These are phyloP conservation scores for Haemoproteus tartakovskyi DNA, from an alignment of 169 alveolate genomes.

Conservation along the genomic window DNA sequence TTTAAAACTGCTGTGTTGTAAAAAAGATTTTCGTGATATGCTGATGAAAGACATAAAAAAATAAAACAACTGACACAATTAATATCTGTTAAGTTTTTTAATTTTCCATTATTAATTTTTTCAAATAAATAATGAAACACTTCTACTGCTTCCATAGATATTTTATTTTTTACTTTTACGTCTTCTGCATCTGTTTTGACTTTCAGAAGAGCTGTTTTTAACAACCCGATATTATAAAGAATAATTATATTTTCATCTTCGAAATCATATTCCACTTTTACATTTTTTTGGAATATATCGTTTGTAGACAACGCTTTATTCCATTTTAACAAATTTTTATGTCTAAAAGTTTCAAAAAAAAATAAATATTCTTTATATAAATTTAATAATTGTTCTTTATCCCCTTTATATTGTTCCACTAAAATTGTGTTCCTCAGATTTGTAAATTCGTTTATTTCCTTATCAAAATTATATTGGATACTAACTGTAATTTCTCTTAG, in stretches of 20 bases:
- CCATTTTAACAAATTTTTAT: constrained; percentile 21
- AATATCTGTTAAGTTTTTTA: constrained; percentile 10
- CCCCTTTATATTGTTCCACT: constrained; percentile 9
- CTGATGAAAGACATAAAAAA: constrained; percentile 36
- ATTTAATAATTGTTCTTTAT: constrained; percentile 5
- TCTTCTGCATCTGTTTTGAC: constrained; percentile 20
- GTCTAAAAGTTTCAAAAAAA: constrained; percentile 40
- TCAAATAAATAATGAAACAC: constrained; percentile 39
- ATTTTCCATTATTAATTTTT: constrained; percentile 16
- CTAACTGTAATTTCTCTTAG: constrained; percentile 7
- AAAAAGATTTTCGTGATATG: constrained; percentile 63
- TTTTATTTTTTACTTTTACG: constrained; percentile 33
- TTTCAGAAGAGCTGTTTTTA: constrained; percentile 23
- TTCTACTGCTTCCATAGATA: constrained; percentile 30
- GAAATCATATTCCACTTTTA: constrained; percentile 43
- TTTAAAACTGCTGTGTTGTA: constrained; percentile 48
- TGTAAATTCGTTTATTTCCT: constrained; percentile 10
- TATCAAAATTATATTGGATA: constrained; percentile 1
- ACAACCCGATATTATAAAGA: constrained; percentile 18
- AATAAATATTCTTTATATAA: constrained; percentile 63
- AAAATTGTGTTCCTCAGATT: constrained; percentile 12
- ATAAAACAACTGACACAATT: constrained; percentile 30
- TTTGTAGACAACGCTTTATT: constrained; percentile 17
- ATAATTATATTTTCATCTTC: constrained; percentile 27
- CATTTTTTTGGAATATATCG: constrained; percentile 24